phyloP scores from a whole-genome alignment of 2,329 filamentous ascomycete genomes.

The Fusarium floridanum region DNA sequence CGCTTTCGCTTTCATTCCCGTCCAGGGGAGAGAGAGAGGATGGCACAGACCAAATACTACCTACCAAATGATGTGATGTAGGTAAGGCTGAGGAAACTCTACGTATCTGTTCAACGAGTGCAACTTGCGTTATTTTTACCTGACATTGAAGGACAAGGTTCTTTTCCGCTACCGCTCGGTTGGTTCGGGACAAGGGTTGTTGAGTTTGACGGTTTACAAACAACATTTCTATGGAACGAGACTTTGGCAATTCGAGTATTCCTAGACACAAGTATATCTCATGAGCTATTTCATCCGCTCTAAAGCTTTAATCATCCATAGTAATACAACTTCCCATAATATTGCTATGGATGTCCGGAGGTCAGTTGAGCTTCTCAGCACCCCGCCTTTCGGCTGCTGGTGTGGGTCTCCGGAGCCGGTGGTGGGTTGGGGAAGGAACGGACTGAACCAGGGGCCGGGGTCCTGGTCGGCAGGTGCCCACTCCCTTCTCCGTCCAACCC shows the following conservation, averaged over 20 bases:
- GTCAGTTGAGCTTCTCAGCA: neutral
- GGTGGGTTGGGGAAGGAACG: slow-evolving; percentile 16
- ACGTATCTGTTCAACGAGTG: neutral
- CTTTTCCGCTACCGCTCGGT: slow-evolving; percentile 5
- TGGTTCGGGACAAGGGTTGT: neutral
- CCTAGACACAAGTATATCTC: neutral
- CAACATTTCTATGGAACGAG: neutral
- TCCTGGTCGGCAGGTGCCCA: slow-evolving; percentile 16
- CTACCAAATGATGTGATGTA: neutral
- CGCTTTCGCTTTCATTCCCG: neutral
- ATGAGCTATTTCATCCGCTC: neutral
- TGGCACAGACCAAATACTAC: neutral
- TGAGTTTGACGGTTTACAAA: neutral
- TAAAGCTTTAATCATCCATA: neutral
- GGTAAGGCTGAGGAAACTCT: neutral
- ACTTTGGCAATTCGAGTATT: too few species aligned
- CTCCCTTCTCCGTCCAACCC: neutral
- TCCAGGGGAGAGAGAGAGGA: neutral
- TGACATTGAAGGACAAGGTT: neutral
- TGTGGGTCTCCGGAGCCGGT: slow-evolving; percentile 10
- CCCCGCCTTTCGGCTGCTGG: slow-evolving; percentile 4
- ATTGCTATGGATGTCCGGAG: neutral
- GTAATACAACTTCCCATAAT: neutral
- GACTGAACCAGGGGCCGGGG: slow-evolving; percentile 17
- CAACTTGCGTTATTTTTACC: neutral